Percentiles rank a stretch among this genome's conserved stretches.
phyloP scores from a whole-genome alignment of 805 yeast species.

The Suhomyces emberorum region DNA sequence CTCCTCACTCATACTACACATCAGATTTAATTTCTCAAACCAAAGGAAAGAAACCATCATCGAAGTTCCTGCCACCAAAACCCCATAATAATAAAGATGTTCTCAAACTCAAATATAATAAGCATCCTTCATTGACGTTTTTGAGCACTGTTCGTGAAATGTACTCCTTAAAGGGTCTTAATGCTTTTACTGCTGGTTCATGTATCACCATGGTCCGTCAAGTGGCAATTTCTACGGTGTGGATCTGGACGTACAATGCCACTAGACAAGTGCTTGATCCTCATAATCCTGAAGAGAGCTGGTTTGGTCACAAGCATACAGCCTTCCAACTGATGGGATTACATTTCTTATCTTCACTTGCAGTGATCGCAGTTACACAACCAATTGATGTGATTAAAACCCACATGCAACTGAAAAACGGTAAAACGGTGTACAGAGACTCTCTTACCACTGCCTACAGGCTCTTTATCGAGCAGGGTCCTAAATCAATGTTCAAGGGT shows the following conservation, averaged over 20 bases:
- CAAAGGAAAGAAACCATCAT: conserved; percentile 16
- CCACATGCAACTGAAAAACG: conserved; percentile 76
- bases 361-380: conserved; percentile 77
- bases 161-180: conserved; percentile 64
- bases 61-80: conserved; percentile 20
- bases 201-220: conserved; percentile 82
- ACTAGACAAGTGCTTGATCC: conserved; percentile 70
- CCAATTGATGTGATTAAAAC: conserved; percentile 86
- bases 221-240: conserved; percentile 69
- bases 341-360: conserved; percentile 55
- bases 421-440: conserved; percentile 56
- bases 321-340: conserved; percentile 49
- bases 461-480: conserved; percentile 31
- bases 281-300: conserved; percentile 34
- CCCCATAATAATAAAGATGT: conserved; percentile 18
- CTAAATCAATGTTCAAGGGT: conserved; percentile 32
- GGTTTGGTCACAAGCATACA: conserved; percentile 46
- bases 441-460: conserved; percentile 47
- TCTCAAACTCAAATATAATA: conserved; percentile 37
- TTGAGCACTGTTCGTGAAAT: conserved; percentile 59
- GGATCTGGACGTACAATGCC: conserved; percentile 80
- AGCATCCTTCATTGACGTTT: conserved; percentile 53
- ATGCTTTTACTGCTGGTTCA: conserved; percentile 81
- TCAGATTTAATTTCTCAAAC: conserved; percentile 29
- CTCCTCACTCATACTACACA: conserved; percentile 42